These are phyloP conservation scores for Diplotaxis tenuifolia DNA, from an alignment of 345 rosid genomes.

Conservation along the genomic window DNA sequence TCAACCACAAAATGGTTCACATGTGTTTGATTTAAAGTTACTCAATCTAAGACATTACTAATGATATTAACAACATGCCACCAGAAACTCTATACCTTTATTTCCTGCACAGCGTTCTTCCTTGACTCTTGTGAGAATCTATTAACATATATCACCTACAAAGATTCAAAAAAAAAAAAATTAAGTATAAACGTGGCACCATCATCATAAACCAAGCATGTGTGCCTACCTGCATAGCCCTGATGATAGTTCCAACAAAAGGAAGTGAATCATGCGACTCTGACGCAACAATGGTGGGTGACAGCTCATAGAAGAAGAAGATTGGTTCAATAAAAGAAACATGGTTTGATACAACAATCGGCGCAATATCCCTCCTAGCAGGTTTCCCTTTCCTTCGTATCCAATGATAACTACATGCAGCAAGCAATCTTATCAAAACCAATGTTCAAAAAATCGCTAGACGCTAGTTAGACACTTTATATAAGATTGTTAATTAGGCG, in stretches of 20 bases:
- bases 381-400: slow-evolving; percentile 86
- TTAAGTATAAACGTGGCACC: neutral
- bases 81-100: slow-evolving; percentile 77
- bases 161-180: neutral
- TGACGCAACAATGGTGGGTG: slow-evolving; percentile 89
- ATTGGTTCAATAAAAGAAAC: slow-evolving; percentile 89
- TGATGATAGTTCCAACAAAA: slow-evolving; percentile 91
- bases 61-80: slow-evolving; percentile 2
- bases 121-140: slow-evolving; percentile 87
- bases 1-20: neutral
- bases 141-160: slow-evolving; percentile 94
- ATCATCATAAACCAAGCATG: neutral
- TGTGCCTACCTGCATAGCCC: slow-evolving; percentile 89
- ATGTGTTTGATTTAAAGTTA: neutral
- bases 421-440: slow-evolving; percentile 1
- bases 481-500: too few species aligned
- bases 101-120: slow-evolving; percentile 83
- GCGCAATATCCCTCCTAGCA: slow-evolving; percentile 79
- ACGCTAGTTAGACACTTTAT: too few species aligned
- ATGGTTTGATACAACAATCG: slow-evolving; percentile 88
- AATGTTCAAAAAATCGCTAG: too few species aligned
- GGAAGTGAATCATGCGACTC: slow-evolving; percentile 95
- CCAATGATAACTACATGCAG: slow-evolving; percentile 80
- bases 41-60: neutral
- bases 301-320: slow-evolving; percentile 84